Conservation (phyloP, 345 rosid genomes). For the Kandelia obovata region DNA sequence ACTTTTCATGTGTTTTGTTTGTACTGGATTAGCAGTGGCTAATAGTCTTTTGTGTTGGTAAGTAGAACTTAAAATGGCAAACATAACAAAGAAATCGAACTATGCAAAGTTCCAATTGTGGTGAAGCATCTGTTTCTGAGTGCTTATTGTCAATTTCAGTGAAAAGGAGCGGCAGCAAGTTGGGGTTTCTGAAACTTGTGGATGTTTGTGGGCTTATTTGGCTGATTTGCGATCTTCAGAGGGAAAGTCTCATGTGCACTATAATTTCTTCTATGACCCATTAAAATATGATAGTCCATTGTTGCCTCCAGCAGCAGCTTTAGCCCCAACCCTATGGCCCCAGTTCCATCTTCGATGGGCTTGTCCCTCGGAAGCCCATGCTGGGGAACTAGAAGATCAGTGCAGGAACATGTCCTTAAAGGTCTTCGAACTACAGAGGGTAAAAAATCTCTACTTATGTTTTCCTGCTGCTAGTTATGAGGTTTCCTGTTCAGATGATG, state of each 20-base stretch:
- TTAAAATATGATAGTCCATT: conserved; percentile 51
- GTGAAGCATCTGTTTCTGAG: conserved; percentile 2
- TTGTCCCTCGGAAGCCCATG: conserved; percentile 75
- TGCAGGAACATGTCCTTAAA: conserved; percentile 60
- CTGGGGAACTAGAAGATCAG: conserved; percentile 66
- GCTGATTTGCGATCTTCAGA: conserved; percentile 59
- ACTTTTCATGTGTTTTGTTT: neutral
- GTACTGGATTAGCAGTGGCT: neutral
- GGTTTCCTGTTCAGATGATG: no score
- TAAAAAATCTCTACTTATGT: conserved; percentile 22
- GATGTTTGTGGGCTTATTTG: conserved; percentile 89
- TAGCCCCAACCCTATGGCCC: conserved; percentile 97
- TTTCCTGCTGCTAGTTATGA: neutral
- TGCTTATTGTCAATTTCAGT: conserved; percentile 40
- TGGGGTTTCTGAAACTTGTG: conserved; percentile 62
- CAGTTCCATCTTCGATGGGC: conserved; percentile 99
- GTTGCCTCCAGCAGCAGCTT: conserved; percentile 94
- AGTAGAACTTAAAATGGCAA: neutral
- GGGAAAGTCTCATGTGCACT: conserved; percentile 67
- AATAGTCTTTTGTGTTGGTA: neutral
- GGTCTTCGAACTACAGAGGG: conserved; percentile 71
- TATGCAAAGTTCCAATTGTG: neutral
- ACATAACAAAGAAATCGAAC: no score
- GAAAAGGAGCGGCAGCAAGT: conserved; percentile 83
- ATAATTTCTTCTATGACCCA: conserved; percentile 75